Evolutionary conservation across 2,329 filamentous ascomycete genomes (phyloP).

Genomic region (Colletotrichum magnum): DNA sequence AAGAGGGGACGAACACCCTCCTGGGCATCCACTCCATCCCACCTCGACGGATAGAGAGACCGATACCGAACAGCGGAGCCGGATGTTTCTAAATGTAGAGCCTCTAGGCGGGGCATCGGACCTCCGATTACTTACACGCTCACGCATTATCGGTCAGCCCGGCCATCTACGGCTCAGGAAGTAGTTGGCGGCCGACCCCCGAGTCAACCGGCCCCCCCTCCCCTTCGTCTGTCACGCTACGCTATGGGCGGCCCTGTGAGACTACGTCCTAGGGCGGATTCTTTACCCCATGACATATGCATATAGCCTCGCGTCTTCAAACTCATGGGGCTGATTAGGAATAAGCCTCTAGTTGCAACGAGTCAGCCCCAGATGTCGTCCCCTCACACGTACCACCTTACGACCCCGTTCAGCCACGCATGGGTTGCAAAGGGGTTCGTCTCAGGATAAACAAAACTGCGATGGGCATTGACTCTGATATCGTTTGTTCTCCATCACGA

Average conservation of each 20-base stretch:
- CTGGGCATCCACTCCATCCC: too few species aligned
- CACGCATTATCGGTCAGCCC: constrained; percentile 14
- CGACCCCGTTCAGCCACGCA: constrained; percentile 18
- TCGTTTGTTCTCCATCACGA: constrained; percentile 1
- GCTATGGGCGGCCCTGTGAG: constrained; percentile 1
- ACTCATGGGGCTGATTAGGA: not conserved
- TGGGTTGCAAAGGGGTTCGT: constrained; percentile 16
- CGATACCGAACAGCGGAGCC: constrained; percentile 2
- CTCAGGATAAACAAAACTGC: constrained; percentile 7
- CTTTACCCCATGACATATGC: too few species aligned
- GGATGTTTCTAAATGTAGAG: constrained; percentile 21
- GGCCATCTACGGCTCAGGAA: constrained; percentile 7
- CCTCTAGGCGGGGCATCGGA: not conserved
- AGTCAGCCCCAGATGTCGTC: constrained; percentile 21
- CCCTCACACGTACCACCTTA: constrained; percentile 26
- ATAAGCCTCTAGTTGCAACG: constrained; percentile 16
- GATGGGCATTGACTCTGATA: constrained; percentile 12
- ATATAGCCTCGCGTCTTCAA: not conserved
- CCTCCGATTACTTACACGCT: constrained; percentile 19
- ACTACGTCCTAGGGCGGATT: not conserved
- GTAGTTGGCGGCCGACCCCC: not conserved
- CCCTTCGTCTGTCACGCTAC: not conserved
- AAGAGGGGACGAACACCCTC: constrained; percentile 6
- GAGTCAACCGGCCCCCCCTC: not conserved
- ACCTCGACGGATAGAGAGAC: constrained; percentile 1